Base-by-base conservation (phyloP, 2,329 filamentous ascomycete genomes). In the Drechslera avenae region DNA sequence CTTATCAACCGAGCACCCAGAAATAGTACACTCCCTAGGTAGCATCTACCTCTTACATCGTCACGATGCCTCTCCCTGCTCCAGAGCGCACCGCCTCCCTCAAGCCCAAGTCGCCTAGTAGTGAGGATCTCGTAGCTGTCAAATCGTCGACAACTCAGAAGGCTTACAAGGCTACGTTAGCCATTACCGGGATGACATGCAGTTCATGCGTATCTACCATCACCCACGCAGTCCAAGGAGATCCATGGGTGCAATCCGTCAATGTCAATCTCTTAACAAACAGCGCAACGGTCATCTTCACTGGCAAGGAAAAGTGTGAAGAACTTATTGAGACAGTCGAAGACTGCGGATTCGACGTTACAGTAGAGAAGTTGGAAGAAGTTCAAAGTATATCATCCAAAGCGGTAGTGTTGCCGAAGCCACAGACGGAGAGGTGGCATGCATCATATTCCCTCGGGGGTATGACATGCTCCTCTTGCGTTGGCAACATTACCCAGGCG, bases 141-240 rank as follows among this genome's bases (percentile, higher is more conserved):
- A 57, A 67, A 16, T 14, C 50, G 1, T 13, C 47, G n/a, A 37
- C 19, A 8, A 9, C 37, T 5, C 14, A 51, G 8, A 28, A 18
- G 7, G 19, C 46, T 9, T 68, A 59, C 54, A 69, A 62, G 50
- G 78, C 75, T 4, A 77, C 77, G 3, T 68, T 81, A 44, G 75
- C 78, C n/a, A 77, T 85, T 28, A 75, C 75, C 19, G 82, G 83
- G n/a, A 85, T 85, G 83, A 85, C 81, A 2, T 85, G 83, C 63
- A 81, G 81, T 50, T 79, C 82, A 5, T 85, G 83, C 61, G 78
- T 82, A 4, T 77, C 75, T 31, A 73, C 75, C 21, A 77, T 85
- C 46, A 81, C 78, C 1, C 72, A 76, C 52, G 78, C 76, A 3
- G 63, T 85, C 2, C 61, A 82, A 54, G 71, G 79, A 47, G 65